Evolutionary conservation across 2,329 filamentous ascomycete genomes (phyloP), one percentile per base, ranked within the genome.

Genomic region (Escovopsis sp.): DNA sequence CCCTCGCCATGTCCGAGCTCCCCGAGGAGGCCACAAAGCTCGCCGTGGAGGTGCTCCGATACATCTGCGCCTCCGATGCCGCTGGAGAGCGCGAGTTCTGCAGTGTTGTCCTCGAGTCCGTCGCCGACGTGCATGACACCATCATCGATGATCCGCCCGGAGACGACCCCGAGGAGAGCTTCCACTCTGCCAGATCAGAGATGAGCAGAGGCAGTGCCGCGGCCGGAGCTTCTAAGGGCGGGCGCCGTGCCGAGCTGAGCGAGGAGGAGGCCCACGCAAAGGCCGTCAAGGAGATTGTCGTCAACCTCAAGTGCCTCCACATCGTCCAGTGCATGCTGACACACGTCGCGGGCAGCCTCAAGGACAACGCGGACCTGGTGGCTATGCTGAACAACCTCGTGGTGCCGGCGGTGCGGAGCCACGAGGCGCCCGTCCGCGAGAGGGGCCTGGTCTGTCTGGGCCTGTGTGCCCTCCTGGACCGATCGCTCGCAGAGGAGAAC

Each of bases 371-470:
- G 44, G 82, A 94, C 55, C 66, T 96, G n/a, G 85, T 94, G 4
- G 85, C 85, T n/a, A 95, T 96, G 83, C 71, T 98, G 40, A 96
- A 98, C 67, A 96, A 91, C 50, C 73, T 98, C 8, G 85, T 98
- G 36, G 87, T 98, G 2, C 91, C 91, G 6, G 91, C 91, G 26
- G 89, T 98, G 12, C 80, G 89, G 50, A 91, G 84, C 55, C 86
- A 94, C 52, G 88, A 96, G 57, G 85, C 86, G 5, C 86, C 88
- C 1, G 87, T 98, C 37, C 78, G 91, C 47, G 91, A 98, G 63
- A 77, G 86, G 44, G 91, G 91, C 15, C 69, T 98, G 11, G 71
- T 93, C 18, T 96, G 89, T 54, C 67, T 98, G 9, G 91, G 91
- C 4, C 70, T 98, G 9, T 95, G 87, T 59, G 88, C 88, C 51